Conservation (phyloP, 805 yeast species). For the Candida maesae region DNA sequence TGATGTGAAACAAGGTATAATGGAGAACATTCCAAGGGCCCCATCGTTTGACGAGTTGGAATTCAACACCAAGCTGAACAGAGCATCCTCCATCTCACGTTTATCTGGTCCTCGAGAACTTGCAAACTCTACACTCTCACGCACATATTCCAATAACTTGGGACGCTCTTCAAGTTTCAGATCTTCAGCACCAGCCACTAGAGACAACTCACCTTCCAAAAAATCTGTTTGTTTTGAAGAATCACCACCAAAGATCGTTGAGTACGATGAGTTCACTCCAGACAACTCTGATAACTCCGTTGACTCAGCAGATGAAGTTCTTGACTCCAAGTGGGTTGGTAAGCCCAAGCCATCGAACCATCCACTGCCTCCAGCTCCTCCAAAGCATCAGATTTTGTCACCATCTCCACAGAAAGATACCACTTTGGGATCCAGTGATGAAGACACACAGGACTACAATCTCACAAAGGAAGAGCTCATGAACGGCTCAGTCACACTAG, state of each 20-base stretch:
- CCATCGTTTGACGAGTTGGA: slow-evolving; percentile 34
- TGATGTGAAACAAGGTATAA: slow-evolving; percentile 11
- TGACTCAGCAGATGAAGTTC: slow-evolving; percentile 13
- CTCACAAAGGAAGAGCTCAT: slow-evolving; percentile 28
- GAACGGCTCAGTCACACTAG: slow-evolving; percentile 31
- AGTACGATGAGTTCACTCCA: slow-evolving; percentile 30
- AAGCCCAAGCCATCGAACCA: slow-evolving; percentile 20
- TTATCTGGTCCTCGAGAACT: slow-evolving; percentile 30
- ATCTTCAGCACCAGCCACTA: slow-evolving; percentile 11
- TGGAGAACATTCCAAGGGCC: slow-evolving; percentile 24
- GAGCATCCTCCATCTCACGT: slow-evolving; percentile 26
- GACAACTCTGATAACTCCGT: slow-evolving; percentile 24
- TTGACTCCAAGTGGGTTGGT: slow-evolving; percentile 28
- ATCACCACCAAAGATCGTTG: slow-evolving; percentile 36
- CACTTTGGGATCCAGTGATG: slow-evolving; percentile 25
- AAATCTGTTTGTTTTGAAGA: slow-evolving; percentile 37
- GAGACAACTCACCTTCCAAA: slow-evolving; percentile 31
- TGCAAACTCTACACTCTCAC: slow-evolving; percentile 19
- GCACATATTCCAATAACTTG: slow-evolving; percentile 19
- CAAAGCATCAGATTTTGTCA: slow-evolving; percentile 26
- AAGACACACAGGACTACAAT: slow-evolving; percentile 24
- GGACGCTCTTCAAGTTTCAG: slow-evolving; percentile 17
- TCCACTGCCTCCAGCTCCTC: slow-evolving; percentile 37
- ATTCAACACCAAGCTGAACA: slow-evolving; percentile 28
- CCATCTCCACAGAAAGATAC: slow-evolving; percentile 26